These are phyloP conservation scores for Yamadazyma songkhlaensis DNA, from an alignment of 1,139 yeast species.

Conservation along the genomic window DNA sequence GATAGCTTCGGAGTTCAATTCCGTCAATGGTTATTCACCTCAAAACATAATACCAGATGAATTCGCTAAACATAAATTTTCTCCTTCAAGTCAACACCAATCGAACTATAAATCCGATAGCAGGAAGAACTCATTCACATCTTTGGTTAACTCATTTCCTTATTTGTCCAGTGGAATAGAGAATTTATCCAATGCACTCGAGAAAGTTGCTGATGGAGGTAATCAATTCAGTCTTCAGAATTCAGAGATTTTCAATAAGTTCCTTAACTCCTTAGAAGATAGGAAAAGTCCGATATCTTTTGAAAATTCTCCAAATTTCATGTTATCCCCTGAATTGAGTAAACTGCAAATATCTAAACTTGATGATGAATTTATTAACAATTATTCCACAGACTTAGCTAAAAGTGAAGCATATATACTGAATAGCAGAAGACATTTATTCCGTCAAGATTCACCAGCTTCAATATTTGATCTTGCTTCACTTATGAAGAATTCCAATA, in stretches of 20 bases:
- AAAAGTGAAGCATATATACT: conserved; percentile 19
- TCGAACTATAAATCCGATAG: background rate
- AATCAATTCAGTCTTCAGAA: conserved; percentile 27
- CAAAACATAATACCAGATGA: conserved; percentile 1
- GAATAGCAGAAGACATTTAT: background rate
- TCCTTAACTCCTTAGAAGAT: conserved; percentile 16
- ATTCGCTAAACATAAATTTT: conserved; percentile 1
- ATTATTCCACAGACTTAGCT: conserved; percentile 22
- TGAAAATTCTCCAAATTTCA: conserved; percentile 1
- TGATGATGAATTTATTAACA: conserved; percentile 13
- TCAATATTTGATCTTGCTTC: background rate
- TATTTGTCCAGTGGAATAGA: conserved; percentile 24
- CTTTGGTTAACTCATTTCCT: conserved; percentile 8
- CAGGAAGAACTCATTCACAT: conserved; percentile 3
- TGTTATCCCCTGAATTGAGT: conserved; percentile 2
- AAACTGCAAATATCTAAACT: conserved; percentile 1
- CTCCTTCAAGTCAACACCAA: background rate
- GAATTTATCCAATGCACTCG: conserved; percentile 26
- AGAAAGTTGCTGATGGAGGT: conserved; percentile 28
- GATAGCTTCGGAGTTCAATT: background rate
- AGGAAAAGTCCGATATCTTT: conserved; percentile 1
- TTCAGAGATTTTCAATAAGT: conserved; percentile 28
- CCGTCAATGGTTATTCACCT: background rate
- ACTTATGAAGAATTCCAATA: background rate
- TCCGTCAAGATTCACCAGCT: background rate